A percentile compares a stretch with the other conserved stretches of the same genome.
Evolutionary conservation across 1,139 yeast genomes (phyloP).

Genomic region (Saccharomyces uvarum): DNA sequence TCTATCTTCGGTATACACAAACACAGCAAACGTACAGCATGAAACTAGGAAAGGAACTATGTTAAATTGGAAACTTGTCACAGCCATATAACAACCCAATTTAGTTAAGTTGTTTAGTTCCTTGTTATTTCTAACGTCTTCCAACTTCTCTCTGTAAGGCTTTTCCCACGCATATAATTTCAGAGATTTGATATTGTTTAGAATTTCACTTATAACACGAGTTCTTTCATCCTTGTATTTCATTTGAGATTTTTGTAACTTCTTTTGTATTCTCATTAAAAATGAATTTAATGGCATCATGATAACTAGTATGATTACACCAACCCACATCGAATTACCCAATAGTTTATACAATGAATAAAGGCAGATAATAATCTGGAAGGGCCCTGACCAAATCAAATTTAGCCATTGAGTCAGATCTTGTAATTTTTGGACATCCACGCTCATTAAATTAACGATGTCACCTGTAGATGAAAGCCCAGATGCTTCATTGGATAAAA

Average conservation of each 20-base stretch:
- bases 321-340: constrained; percentile 96
- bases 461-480: constrained; percentile 86
- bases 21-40: constrained; percentile 83
- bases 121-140: constrained; percentile 77
- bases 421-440: constrained; percentile 89
- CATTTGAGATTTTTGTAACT: constrained; percentile 70
- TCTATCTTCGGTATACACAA: constrained; percentile 52
- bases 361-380: constrained; percentile 78
- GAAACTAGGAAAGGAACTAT: constrained; percentile 88
- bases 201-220: constrained; percentile 72
- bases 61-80: constrained; percentile 71
- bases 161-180: constrained; percentile 93
- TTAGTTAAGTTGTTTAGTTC: constrained; percentile 72
- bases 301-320: constrained; percentile 72
- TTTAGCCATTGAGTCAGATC: constrained; percentile 83
- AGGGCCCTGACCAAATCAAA: constrained; percentile 93
- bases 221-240: constrained; percentile 61
- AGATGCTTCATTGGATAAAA: constrained; percentile 77
- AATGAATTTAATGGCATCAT: constrained; percentile 81
- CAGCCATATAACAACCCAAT: constrained; percentile 72
- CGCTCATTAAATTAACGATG: constrained; percentile 93
- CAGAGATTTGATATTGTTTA: constrained; percentile 84
- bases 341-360: constrained; percentile 64
- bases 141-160: constrained; percentile 69
- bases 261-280: constrained; percentile 67